These are phyloP conservation scores for Spatholobus suberectus DNA, from an alignment of 306 rosid species.

Conservation along the genomic window DNA sequence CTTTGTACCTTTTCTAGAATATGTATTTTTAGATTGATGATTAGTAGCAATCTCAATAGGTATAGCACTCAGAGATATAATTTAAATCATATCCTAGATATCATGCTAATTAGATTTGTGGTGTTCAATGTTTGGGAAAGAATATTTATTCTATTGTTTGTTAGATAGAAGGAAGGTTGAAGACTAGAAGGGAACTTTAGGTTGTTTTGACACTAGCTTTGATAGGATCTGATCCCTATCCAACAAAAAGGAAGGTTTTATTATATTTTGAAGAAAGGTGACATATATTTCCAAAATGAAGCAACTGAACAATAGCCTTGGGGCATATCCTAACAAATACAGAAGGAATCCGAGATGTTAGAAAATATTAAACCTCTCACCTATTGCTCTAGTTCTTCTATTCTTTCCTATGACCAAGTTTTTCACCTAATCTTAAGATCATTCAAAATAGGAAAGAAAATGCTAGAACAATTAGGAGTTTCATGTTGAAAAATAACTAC, in stretches of 20 bases:
- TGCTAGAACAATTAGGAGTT: too few species aligned
- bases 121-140: neutral
- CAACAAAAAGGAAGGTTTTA: neutral
- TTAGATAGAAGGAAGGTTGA: neutral
- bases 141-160: neutral
- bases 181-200: neutral
- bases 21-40: neutral
- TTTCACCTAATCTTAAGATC: neutral
- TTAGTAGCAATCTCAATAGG: neutral
- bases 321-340: too few species aligned
- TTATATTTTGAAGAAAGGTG: neutral
- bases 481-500: too few species aligned
- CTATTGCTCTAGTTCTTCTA: neutral
- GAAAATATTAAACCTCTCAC: neutral
- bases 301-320: neutral
- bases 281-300: neutral
- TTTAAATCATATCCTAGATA: neutral
- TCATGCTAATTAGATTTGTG: neutral
- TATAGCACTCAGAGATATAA: neutral
- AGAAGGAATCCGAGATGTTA: too few species aligned
- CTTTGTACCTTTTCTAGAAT: neutral
- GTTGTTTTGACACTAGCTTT: neutral
- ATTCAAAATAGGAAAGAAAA: neutral
- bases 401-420: neutral
- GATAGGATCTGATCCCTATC: neutral